A percentile compares a stretch with the other conserved stretches of the same genome.
Evolutionary conservation across 768 basidiomycete genomes (phyloP).

Genomic region (Leccinum arenicola): DNA sequence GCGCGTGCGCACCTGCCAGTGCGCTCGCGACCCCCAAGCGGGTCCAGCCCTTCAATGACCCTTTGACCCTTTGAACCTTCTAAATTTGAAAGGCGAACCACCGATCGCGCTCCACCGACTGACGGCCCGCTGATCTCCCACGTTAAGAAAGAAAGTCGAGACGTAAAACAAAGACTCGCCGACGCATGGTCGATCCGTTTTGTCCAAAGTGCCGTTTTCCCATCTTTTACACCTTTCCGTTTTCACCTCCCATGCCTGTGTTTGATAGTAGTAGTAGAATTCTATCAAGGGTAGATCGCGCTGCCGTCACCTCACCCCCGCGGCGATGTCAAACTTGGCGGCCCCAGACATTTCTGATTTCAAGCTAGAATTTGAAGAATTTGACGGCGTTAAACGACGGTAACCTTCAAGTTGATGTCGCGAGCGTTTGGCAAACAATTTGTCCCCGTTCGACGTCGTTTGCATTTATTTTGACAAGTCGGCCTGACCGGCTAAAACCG

Average conservation of each 20-base stretch:
- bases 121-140: constrained; percentile 2
- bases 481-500: neutral
- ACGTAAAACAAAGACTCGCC: constrained; percentile 14
- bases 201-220: neutral
- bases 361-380: neutral
- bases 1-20: neutral
- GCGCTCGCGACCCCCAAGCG: neutral
- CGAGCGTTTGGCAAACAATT: neutral
- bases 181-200: constrained; percentile 17
- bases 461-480: neutral
- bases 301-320: neutral
- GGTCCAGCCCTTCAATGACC: neutral
- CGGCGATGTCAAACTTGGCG: neutral
- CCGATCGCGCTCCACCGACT: constrained; percentile 2
- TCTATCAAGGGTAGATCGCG: neutral
- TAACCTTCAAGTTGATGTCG: neutral
- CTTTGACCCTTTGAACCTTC: constrained; percentile 14
- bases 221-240: neutral
- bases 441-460: neutral
- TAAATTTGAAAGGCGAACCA: constrained; percentile 12
- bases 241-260: neutral
- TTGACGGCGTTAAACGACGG: neutral
- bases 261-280: neutral
- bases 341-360: too few species aligned
- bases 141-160: neutral